phyloP scores from a whole-genome alignment of 2,329 filamentous ascomycete species.

The Lachnellula arida region DNA sequence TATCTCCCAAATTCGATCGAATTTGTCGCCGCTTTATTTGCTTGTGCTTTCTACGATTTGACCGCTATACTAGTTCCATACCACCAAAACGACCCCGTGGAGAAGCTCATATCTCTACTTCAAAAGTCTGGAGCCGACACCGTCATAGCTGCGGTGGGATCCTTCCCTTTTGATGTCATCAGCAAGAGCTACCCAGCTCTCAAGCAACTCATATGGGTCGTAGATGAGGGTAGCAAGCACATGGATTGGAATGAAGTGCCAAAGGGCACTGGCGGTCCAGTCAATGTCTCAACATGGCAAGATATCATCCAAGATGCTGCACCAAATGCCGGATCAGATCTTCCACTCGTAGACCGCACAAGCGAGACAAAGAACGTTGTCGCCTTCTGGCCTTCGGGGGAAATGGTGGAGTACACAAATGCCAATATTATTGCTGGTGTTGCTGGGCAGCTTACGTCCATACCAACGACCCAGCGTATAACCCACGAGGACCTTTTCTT shows the following conservation, averaged over 20 bases:
- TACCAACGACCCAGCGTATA: conserved; percentile 72
- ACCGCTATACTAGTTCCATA: conserved; percentile 83
- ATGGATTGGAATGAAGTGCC: conserved; percentile 94
- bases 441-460: conserved; percentile 68
- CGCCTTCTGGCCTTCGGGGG: conserved; percentile 62
- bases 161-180: conserved; percentile 74
- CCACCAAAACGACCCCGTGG: conserved; percentile 57
- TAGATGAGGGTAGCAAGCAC: conserved; percentile 83
- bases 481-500: conserved; percentile 75
- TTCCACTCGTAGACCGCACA: conserved; percentile 59
- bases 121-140: conserved; percentile 71
- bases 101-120: conserved; percentile 67
- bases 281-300: conserved; percentile 90
- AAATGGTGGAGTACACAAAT: conserved; percentile 79
- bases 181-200: conserved; percentile 65
- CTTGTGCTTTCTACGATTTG: conserved; percentile 78
- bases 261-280: conserved; percentile 64
- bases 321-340: conserved; percentile 50
- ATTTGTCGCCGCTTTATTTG: conserved; percentile 75
- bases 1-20: conserved; percentile 94
- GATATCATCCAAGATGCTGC: conserved; percentile 73
- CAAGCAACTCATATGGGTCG: conserved; percentile 83
- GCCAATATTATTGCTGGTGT: conserved; percentile 83
- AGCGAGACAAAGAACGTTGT: conserved; percentile 51
- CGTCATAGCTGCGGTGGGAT: conserved; percentile 78